These are phyloP conservation scores for Penicillium capsulatum DNA, from an alignment of 2,329 filamentous ascomycete species.

Conservation along the genomic window DNA sequence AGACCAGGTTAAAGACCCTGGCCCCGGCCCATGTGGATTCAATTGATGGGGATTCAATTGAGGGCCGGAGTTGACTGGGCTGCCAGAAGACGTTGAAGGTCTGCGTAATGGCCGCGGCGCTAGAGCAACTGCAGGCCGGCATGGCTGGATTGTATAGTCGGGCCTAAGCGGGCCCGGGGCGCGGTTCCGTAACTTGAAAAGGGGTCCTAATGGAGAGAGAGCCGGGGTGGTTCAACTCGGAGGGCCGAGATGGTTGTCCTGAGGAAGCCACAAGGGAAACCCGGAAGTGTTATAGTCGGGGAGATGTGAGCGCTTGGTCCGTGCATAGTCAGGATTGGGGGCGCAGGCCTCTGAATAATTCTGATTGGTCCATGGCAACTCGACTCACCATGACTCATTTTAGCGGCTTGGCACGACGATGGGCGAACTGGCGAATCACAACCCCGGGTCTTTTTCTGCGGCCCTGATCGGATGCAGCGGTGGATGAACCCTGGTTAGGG, in stretches of 20 bases:
- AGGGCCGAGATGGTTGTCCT: conserved; percentile 19
- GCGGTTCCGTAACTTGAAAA: conserved; percentile 6
- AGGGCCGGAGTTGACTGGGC: conserved; percentile 12
- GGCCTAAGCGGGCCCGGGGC: conserved; percentile 26
- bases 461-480: background rate
- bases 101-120: conserved; percentile 18
- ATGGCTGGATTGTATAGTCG: conserved; percentile 24
- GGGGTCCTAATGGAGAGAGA: conserved; percentile 2
- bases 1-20: conserved; percentile 14
- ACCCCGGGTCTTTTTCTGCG: background rate
- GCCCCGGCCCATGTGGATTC: conserved; percentile 15
- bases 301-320: conserved; percentile 11
- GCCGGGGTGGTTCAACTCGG: conserved; percentile 10
- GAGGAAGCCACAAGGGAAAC: conserved; percentile 17
- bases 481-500: too few relatives aligned
- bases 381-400: conserved; percentile 29
- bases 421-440: too few relatives aligned
- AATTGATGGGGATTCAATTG: conserved; percentile 16
- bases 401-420: conserved; percentile 15
- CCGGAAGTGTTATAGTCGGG: conserved; percentile 1
- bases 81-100: conserved; percentile 14
- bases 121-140: conserved; percentile 19
- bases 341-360: conserved; percentile 1
- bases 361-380: conserved; percentile 10
- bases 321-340: conserved; percentile 3